These are phyloP conservation scores for Cryphonectria naterciae DNA, from an alignment of 2,329 filamentous ascomycete species.

Conservation along the genomic window DNA sequence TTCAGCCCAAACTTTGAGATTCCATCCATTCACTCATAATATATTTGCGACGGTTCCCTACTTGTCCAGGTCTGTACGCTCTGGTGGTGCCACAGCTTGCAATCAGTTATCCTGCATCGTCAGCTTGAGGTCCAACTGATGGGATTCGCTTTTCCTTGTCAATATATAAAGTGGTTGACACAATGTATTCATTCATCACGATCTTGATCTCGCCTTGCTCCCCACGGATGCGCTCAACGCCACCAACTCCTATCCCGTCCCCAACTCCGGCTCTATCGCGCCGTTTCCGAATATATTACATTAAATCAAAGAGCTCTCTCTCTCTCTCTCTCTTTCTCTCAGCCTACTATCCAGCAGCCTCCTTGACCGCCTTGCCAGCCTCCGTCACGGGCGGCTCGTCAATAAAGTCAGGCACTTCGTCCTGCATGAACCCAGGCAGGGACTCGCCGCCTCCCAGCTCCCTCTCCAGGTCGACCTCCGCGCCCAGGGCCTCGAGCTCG, in stretches of 20 bases:
- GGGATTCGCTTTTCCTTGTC: not conserved
- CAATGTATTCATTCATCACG: not conserved
- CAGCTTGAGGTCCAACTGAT: not conserved
- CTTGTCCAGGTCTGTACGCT: not conserved
- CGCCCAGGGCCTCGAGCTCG: conserved; percentile 89
- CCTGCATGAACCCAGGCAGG: conserved; percentile 85
- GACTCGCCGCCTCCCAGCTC: conserved; percentile 60
- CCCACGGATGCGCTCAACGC: not conserved
- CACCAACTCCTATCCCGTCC: not conserved
- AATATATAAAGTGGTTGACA: not conserved
- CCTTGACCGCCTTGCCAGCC: conserved; percentile 71
- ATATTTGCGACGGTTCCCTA: not conserved
- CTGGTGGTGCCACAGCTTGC: not conserved
- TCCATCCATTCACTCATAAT: not conserved
- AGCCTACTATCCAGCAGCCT: conserved; percentile 64
- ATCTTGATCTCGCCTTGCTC: not conserved
- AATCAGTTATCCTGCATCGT: not conserved
- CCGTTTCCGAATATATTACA: not conserved
- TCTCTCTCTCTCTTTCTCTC: no score
- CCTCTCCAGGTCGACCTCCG: conserved; percentile 88
- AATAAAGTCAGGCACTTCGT: conserved; percentile 89
- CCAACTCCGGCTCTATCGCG: conserved; percentile 6
- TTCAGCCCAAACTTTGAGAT: not conserved
- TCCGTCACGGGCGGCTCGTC: conserved; percentile 81
- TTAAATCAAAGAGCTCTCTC: not conserved